Percentiles rank a stretch among this genome's conserved stretches.
Evolutionary conservation across 129 eudicot genomes (phyloP).

Genomic region (Pulicaria dysenterica): DNA sequence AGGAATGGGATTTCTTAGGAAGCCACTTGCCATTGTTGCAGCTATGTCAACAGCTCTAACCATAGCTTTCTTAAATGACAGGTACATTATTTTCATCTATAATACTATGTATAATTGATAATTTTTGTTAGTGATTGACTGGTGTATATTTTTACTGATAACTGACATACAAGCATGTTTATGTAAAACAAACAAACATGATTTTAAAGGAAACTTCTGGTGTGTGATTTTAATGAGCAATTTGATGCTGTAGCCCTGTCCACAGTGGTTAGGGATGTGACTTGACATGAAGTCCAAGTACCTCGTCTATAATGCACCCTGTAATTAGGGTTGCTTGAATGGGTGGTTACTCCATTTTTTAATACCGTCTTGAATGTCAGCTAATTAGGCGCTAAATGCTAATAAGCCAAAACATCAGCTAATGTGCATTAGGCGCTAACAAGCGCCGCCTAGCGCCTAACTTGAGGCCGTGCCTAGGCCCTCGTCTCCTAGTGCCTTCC

Average conservation of each 20-base stretch:
- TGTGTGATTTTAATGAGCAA: neutral
- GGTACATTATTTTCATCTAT: constrained; percentile 42
- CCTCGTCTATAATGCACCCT: neutral
- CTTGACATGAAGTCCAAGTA: constrained; percentile 5
- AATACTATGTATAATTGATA: neutral
- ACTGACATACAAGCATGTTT: neutral
- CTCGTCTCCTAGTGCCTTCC: no score
- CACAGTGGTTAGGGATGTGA: neutral
- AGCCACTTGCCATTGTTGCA: constrained; percentile 93
- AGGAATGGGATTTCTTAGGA: constrained; percentile 95
- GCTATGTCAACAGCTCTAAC: constrained; percentile 74
- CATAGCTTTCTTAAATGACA: constrained; percentile 88
- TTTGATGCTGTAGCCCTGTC: neutral
- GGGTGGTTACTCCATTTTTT: constrained; percentile 5
- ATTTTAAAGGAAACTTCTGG: constrained; percentile 3
- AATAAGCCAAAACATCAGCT: no score
- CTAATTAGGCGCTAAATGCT: no score
- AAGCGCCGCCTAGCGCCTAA: no score
- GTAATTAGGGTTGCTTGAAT: constrained; percentile 1
- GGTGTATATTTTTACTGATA: neutral
- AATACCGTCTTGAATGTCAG: neutral
- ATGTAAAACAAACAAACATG: neutral
- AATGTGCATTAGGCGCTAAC: no score
- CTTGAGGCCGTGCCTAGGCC: no score
- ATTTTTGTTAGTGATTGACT: constrained; percentile 9